Conservation (phyloP, 129 eudicot genomes). For the Smallanthus sonchifolius region DNA sequence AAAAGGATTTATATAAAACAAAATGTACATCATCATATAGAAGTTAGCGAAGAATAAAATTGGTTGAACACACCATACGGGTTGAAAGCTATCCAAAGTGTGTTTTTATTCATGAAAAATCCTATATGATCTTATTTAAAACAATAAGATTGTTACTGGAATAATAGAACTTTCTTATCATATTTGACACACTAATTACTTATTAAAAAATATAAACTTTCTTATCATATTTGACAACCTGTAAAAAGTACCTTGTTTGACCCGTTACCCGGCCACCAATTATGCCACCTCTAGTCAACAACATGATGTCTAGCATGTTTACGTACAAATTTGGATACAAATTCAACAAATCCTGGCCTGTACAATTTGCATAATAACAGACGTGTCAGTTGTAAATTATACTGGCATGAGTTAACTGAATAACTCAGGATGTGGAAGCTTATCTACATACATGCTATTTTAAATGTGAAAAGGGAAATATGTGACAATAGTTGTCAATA, state of each 20-base stretch:
- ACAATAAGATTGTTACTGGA: neutral
- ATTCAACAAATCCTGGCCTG: conserved; percentile 98
- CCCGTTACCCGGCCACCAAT: neutral
- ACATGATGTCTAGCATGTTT: conserved; percentile 9
- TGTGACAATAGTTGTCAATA: too few relatives aligned
- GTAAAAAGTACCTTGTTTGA: neutral
- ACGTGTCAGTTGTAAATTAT: too few relatives aligned
- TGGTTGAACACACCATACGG: neutral
- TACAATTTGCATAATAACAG: conserved; percentile 96
- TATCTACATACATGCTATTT: too few relatives aligned
- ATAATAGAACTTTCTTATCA: neutral
- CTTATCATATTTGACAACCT: too few relatives aligned
- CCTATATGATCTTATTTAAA: neutral
- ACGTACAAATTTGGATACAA: conserved; percentile 95
- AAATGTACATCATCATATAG: too few relatives aligned
- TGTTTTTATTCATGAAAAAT: neutral
- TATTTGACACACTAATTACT: neutral
- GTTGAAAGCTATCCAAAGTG: too few relatives aligned
- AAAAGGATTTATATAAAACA: too few relatives aligned
- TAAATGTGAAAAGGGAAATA: too few relatives aligned
- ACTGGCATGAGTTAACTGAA: too few relatives aligned
- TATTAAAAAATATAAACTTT: neutral
- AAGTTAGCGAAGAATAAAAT: neutral
- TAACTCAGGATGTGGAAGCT: too few relatives aligned
- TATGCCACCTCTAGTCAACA: neutral